phyloP scores from a whole-genome alignment of 2,329 filamentous ascomycete species.

The Plenodomus tracheiphilus region DNA sequence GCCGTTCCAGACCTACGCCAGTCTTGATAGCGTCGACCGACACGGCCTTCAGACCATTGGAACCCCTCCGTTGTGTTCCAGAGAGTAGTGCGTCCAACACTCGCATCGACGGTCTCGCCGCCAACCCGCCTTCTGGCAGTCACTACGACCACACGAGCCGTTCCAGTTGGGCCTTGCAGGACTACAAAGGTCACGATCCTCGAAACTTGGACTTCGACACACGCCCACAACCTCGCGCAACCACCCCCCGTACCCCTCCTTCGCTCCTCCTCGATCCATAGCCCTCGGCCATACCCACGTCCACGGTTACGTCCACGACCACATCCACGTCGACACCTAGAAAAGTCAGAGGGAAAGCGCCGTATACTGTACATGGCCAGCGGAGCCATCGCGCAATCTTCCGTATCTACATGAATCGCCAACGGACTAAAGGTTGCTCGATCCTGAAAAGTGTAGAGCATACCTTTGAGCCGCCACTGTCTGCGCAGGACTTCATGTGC shows the following conservation, averaged over 20 bases:
- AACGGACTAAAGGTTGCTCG: conserved; percentile 37
- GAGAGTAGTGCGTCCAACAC: conserved; percentile 24
- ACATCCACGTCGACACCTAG: too few species aligned
- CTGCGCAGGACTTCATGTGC: conserved; percentile 48
- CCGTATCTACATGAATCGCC: conserved; percentile 42
- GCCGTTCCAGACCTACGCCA: conserved; percentile 10
- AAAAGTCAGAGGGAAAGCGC: conserved; percentile 4
- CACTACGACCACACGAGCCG: conserved; percentile 5
- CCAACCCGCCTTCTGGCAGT: conserved; percentile 5
- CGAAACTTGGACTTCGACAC: neutral
- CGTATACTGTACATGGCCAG: conserved; percentile 26
- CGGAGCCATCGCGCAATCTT: conserved; percentile 15
- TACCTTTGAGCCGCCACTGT: conserved; percentile 30
- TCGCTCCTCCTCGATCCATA: neutral
- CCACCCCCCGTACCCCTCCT: neutral
- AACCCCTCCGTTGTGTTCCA: conserved; percentile 9
- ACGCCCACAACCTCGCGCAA: neutral
- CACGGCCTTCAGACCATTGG: neutral
- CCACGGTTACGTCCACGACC: too few species aligned
- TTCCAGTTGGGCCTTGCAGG: conserved; percentile 8
- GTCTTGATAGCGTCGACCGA: conserved; percentile 1
- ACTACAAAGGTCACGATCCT: conserved; percentile 1
- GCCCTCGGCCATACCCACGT: conserved; percentile 3
- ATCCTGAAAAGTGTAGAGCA: conserved; percentile 38
- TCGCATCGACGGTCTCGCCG: conserved; percentile 11